These are phyloP conservation scores for Phaeosphaeriaceae sp. DNA, from an alignment of 2,329 filamentous ascomycete genomes.

Conservation along the genomic window DNA sequence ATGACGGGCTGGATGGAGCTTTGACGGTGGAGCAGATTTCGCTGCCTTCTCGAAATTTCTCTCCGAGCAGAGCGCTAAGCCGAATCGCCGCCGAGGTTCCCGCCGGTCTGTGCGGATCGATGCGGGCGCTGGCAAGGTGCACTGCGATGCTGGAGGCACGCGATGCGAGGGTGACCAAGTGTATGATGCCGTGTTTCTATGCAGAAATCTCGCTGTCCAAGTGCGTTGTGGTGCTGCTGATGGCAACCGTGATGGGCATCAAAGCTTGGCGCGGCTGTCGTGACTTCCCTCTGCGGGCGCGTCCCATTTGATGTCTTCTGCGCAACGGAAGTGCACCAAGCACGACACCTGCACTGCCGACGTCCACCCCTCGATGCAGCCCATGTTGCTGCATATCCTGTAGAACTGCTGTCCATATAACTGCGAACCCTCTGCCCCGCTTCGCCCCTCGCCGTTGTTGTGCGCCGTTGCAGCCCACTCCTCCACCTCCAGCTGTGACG, in stretches of 20 bases:
- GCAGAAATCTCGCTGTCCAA: too few species aligned
- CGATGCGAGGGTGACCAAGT: too few species aligned
- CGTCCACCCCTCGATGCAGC: background rate
- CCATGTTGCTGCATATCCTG: background rate
- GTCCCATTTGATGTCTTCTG: background rate
- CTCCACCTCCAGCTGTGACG: slow-evolving; percentile 1
- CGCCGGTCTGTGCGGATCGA: slow-evolving; percentile 24
- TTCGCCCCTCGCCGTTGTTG: background rate
- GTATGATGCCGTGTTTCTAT: too few species aligned
- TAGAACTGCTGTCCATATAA: background rate
- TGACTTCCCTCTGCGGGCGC: too few species aligned
- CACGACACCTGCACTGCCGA: too few species aligned
- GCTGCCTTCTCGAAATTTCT: slow-evolving; percentile 32
- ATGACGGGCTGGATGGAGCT: slow-evolving; percentile 33
- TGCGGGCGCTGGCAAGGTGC: background rate
- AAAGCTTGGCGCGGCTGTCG: background rate
- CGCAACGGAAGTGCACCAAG: background rate
- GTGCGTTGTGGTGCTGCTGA: background rate
- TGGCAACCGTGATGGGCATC: background rate
- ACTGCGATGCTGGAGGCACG: background rate
- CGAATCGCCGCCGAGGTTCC: slow-evolving; percentile 22
- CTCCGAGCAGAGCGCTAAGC: slow-evolving; percentile 21
- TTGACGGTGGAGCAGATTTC: slow-evolving; percentile 34
- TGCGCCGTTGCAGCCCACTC: too few species aligned
- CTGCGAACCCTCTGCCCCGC: background rate